Percentiles rank a stretch among this genome's conserved stretches.
Conservation (phyloP, 192 early-diverging fungal species). For the Coemansia sp. region DNA sequence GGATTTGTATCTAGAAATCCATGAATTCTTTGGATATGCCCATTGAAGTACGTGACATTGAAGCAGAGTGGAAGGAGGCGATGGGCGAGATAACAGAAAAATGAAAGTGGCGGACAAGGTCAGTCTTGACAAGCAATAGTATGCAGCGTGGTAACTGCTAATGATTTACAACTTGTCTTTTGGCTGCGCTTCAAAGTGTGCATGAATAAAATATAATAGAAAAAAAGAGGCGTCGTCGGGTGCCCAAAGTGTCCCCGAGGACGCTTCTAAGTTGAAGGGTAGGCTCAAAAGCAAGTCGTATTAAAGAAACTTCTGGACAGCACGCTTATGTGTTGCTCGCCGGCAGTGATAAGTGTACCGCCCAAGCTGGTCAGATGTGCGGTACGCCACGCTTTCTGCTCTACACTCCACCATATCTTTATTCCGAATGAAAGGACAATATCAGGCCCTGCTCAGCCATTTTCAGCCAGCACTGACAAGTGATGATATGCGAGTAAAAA, state of each 20-base stretch:
- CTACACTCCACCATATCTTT: not conserved
- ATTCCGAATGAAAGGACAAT: not conserved
- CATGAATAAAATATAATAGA: not conserved
- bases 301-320: not conserved
- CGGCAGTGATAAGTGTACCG: not conserved
- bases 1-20: not conserved
- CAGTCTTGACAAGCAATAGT: not conserved
- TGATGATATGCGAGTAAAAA: not conserved
- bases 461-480: not conserved
- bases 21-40: not conserved
- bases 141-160: not conserved
- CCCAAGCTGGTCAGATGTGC: not conserved
- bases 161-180: not conserved
- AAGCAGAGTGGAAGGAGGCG: not conserved
- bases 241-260: not conserved
- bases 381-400: conserved; percentile 3
- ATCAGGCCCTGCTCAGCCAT: not conserved
- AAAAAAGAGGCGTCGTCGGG: not conserved
- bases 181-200: not conserved
- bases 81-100: not conserved
- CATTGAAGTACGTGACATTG: not conserved
- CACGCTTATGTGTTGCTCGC: not conserved
- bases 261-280: not conserved
- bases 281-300: not conserved
- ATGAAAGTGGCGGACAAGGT: conserved; percentile 1